Evolutionary conservation across 2,329 filamentous ascomycete genomes (phyloP), one percentile per base, ranked within the genome.

Genomic region (Cadophora malorum): DNA sequence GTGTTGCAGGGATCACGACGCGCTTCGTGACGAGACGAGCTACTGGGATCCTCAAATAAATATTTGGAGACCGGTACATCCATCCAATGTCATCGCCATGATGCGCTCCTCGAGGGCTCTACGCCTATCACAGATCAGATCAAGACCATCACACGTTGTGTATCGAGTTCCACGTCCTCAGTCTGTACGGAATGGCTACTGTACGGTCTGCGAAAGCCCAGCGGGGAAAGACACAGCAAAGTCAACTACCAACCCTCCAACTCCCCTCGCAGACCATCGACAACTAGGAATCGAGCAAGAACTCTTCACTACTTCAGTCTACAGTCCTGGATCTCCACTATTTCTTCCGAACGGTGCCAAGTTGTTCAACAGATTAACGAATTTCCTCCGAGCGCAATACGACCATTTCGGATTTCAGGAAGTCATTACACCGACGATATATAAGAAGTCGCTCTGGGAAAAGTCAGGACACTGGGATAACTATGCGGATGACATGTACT

Each of bases 401-500:
- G 87, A 90, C 31, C 87, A 89, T 71, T 96, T 95, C 79, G 93
- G 93, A 68, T 96, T 95, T 78, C 86, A 94, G 72, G 93, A 97
- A 78, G 93, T 97, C 71, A 89, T 97, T 74, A 96, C 93, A 8
- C 93, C 94, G 1, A 96, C 90, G 60, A 96, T 97, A 76, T 97
- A 96, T 83, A 97, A 96, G 77, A 92, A 92, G 78, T 89, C 91
- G 6, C 81, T 97, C 35, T 97, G 93, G 94, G 89, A 92, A 75
- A 90, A 89, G 72, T 96, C 92, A 0, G 93, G 93, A 1, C 93
- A 97, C 73, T 89, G 94, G 84, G 90, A 95, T 65, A 96, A 96
- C 78, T 97, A 96, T 80, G 90, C 92, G 68, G 90, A 96, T 75
- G 93, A 97, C 76, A 97, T 97, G 94, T 97, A 94, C 79, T 90